Evolutionary conservation across 1,284 basidiomycete species (phyloP).

Genomic region (Leccinum brunneo-olivaceum): DNA sequence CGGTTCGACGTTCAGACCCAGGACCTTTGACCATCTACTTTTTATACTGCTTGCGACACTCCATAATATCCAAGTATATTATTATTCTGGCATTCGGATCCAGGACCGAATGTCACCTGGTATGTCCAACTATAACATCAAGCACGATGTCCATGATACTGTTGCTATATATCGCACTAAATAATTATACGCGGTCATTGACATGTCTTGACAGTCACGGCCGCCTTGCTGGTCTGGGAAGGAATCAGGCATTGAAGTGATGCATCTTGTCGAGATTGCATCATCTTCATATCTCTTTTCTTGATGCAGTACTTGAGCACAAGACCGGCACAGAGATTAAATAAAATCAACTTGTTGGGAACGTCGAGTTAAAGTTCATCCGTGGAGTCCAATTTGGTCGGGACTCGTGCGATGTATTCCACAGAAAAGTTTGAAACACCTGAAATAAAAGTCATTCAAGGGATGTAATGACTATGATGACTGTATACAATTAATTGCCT

Average conservation of each 20-base stretch:
- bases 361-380: conserved; percentile 23
- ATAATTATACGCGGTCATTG: conserved; percentile 18
- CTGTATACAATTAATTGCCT: conserved; percentile 54
- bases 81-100: conserved; percentile 4
- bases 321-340: conserved; percentile 37
- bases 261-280: conserved; percentile 46
- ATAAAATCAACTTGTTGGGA: neutral
- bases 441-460: conserved; percentile 11
- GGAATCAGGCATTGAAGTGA: conserved; percentile 56
- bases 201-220: conserved; percentile 56
- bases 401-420: conserved; percentile 49
- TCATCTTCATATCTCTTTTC: conserved; percentile 57
- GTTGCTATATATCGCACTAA: neutral
- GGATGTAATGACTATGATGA: neutral
- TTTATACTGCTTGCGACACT: conserved; percentile 13
- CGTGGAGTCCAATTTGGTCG: conserved; percentile 76
- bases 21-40: neutral
- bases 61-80: neutral
- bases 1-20: neutral
- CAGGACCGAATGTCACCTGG: neutral
- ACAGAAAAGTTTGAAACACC: conserved; percentile 68
- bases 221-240: conserved; percentile 53
- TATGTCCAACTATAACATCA: conserved; percentile 1
- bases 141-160: neutral
- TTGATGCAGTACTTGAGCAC: conserved; percentile 53